A percentile compares a stretch with the other conserved stretches of the same genome.
Conservation (phyloP, 495 filamentous ascomycete species). For the Daldinia decipiens region DNA sequence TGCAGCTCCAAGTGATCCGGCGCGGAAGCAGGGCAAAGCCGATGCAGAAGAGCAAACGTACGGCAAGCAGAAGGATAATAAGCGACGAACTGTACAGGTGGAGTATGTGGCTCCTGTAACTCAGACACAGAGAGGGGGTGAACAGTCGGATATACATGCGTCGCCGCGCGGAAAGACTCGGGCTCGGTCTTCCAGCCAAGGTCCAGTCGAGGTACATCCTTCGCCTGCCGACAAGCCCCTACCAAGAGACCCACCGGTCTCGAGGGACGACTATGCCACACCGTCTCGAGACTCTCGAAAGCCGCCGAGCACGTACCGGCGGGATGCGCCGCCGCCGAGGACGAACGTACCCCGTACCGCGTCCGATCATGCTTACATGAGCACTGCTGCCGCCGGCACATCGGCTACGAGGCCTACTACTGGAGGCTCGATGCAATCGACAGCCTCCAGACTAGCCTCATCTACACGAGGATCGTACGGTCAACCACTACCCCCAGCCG, state of each 20-base stretch:
- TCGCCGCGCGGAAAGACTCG: constrained; percentile 58
- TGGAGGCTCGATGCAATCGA: constrained; percentile 81
- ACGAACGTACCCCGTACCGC: constrained; percentile 63
- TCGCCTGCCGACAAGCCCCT: constrained; percentile 63
- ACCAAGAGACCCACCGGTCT: constrained; percentile 60
- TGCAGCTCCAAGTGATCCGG: constrained; percentile 72
- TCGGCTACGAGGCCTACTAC: constrained; percentile 76
- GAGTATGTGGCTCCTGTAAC: constrained; percentile 96
- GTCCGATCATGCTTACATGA: constrained; percentile 60
- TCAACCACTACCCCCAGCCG: constrained; percentile 85
- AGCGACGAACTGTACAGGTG: constrained; percentile 94
- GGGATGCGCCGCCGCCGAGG: constrained; percentile 58
- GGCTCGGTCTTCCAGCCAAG: constrained; percentile 60
- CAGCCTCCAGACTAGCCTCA: constrained; percentile 62
- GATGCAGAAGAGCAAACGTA: constrained; percentile 72
- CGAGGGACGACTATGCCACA: constrained; percentile 55
- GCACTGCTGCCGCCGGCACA: constrained; percentile 52
- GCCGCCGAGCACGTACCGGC: constrained; percentile 60
- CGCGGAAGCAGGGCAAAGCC: constrained; percentile 78
- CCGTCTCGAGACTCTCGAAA: constrained; percentile 54
- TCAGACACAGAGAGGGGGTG: constrained; percentile 71
- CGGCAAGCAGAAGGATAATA: constrained; percentile 77
- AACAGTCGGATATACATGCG: constrained; percentile 47
- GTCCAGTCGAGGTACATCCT: constrained; percentile 55
- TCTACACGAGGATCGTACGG: constrained; percentile 88